A percentile compares a stretch with the other conserved stretches of the same genome.
phyloP scores from a whole-genome alignment of 129 eudicot genomes.

The Gnaphalium uliginosum region DNA sequence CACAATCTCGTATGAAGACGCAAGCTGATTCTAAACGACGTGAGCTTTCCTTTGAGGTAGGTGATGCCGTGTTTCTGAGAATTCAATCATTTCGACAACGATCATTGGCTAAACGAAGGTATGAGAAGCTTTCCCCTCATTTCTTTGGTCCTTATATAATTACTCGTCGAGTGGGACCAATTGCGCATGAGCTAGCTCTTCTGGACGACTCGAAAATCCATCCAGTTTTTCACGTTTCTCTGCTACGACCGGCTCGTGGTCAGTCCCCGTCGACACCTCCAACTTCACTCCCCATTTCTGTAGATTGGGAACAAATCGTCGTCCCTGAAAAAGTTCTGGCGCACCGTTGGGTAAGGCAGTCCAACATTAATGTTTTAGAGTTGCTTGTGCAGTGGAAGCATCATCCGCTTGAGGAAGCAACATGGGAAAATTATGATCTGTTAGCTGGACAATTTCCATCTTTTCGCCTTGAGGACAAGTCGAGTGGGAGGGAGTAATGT shows the following conservation, averaged over 20 bases:
- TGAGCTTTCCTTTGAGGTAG: slow-evolving; percentile 8
- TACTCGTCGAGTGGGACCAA: background rate
- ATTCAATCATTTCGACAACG: slow-evolving; percentile 6
- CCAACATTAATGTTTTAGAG: background rate
- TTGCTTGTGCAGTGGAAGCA: background rate
- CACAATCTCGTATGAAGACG: slow-evolving; percentile 8
- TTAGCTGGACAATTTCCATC: background rate
- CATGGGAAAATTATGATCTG: background rate
- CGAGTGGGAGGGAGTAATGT: background rate
- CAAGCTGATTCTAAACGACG: slow-evolving; percentile 10
- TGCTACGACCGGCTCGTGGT: slow-evolving; percentile 2
- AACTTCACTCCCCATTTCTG: background rate
- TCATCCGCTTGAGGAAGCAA: background rate
- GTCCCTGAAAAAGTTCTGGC: background rate
- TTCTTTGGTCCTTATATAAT: slow-evolving; percentile 17
- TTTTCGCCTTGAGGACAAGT: background rate
- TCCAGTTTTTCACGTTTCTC: slow-evolving; percentile 15
- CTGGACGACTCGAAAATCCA: background rate
- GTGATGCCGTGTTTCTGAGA: background rate
- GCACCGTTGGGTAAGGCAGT: background rate
- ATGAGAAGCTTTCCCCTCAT: slow-evolving; percentile 18
- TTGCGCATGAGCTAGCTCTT: slow-evolving; percentile 20
- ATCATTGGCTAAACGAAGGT: background rate
- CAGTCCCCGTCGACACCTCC: background rate
- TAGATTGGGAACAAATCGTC: background rate